Evolutionary conservation across 2,329 filamentous ascomycete genomes (phyloP).

Genomic region (Dothistroma pini): DNA sequence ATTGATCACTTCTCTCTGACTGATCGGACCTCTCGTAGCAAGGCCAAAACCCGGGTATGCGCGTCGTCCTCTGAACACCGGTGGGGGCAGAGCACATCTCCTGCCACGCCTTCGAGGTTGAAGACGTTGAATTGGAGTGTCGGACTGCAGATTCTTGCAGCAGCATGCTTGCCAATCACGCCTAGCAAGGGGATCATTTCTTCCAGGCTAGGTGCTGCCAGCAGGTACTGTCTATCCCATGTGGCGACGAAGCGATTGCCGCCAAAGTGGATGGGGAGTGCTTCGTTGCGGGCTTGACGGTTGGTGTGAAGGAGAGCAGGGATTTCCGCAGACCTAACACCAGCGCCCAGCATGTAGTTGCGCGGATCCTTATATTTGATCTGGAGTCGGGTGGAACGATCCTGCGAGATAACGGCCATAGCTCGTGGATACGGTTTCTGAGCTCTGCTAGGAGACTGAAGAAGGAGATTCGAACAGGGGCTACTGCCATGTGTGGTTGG

Average conservation of each 20-base stretch:
- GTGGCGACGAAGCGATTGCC: not conserved
- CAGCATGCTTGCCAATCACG: not conserved
- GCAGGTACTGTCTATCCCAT: no score
- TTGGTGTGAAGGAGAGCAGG: not conserved
- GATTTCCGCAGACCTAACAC: not conserved
- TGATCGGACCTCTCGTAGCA: no score
- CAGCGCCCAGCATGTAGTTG: no score
- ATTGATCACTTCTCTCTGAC: no score
- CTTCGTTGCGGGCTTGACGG: not conserved
- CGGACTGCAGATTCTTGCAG: no score
- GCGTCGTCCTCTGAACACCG: no score
- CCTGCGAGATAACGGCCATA: not conserved
- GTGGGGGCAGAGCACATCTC: no score
- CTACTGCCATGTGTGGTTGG: no score
- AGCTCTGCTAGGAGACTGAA: not conserved
- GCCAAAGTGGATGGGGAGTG: not conserved
- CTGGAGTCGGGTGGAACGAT: not conserved
- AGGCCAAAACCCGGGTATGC: no score
- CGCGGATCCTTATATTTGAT: no score
- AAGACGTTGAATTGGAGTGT: not conserved
- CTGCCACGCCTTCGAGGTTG: not conserved
- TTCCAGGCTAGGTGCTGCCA: no score
- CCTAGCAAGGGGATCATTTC: not conserved
- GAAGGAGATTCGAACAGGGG: not conserved
- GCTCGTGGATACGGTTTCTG: not conserved